phyloP scores from a whole-genome alignment of 2,329 filamentous ascomycete genomes.

The Hypoxylon rubiginosum region DNA sequence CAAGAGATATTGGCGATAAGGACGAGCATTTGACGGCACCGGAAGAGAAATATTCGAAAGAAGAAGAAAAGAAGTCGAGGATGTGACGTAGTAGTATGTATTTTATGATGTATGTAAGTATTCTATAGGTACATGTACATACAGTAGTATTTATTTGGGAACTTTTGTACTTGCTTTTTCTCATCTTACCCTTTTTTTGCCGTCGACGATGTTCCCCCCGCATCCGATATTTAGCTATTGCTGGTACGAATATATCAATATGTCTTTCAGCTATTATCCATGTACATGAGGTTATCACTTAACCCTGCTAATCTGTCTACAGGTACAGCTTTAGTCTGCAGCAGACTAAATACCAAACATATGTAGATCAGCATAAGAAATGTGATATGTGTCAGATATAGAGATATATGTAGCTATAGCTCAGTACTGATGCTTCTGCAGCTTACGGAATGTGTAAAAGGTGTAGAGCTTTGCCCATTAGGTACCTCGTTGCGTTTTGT shows the following conservation, averaged over 20 bases:
- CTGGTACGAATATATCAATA: slow-evolving; percentile 18
- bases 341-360: background rate
- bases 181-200: slow-evolving; percentile 5
- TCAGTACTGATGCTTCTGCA: background rate
- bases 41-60: background rate
- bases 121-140: slow-evolving; percentile 6
- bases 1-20: slow-evolving; percentile 8
- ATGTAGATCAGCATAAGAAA: background rate
- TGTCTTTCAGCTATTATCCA: background rate
- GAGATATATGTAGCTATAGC: slow-evolving; percentile 15
- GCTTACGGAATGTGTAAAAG: too few relatives aligned
- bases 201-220: slow-evolving; percentile 20
- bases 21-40: background rate
- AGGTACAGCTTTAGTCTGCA: background rate
- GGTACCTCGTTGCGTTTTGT: too few relatives aligned
- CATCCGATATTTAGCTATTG: slow-evolving; percentile 20
- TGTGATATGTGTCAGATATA: slow-evolving; percentile 17
- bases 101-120: too few relatives aligned
- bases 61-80: background rate
- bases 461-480: too few relatives aligned
- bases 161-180: slow-evolving; percentile 14
- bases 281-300: background rate
- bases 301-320: background rate
- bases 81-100: background rate
- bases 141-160: slow-evolving; percentile 16